Evolutionary conservation across 2,329 filamentous ascomycete genomes (phyloP).

Genomic region (Xylariaceae sp.): DNA sequence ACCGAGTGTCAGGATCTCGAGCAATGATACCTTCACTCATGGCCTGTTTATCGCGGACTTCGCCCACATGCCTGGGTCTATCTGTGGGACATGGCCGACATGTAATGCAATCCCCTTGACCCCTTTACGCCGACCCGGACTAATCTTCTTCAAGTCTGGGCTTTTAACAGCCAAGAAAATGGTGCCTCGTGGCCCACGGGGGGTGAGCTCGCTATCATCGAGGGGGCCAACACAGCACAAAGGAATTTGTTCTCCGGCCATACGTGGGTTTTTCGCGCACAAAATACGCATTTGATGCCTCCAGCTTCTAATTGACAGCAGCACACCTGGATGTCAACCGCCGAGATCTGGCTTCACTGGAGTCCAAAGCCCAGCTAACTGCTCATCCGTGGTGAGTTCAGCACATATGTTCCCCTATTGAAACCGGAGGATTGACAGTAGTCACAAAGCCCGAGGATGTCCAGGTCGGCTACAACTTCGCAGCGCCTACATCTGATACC

Average conservation of each 20-base stretch:
- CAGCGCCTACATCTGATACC: conserved; percentile 39
- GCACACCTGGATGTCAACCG: conserved; percentile 23
- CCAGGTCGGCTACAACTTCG: conserved; percentile 47
- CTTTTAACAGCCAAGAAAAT: conserved; percentile 37
- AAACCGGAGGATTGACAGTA: conserved; percentile 6
- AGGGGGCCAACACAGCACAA: conserved; percentile 61
- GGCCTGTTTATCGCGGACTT: conserved; percentile 70
- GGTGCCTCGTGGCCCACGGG: conserved; percentile 55
- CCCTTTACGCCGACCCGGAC: background rate
- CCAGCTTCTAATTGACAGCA: conserved; percentile 9
- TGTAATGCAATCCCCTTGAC: conserved; percentile 41
- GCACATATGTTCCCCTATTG: background rate
- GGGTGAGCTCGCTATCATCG: conserved; percentile 68
- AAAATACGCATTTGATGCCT: background rate
- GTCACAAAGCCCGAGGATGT: conserved; percentile 40
- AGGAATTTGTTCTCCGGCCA: conserved; percentile 60
- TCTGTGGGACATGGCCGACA: conserved; percentile 71
- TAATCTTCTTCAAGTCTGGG: conserved; percentile 45
- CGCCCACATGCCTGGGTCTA: conserved; percentile 65
- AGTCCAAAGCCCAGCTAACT: conserved; percentile 24
- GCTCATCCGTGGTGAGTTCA: conserved; percentile 27
- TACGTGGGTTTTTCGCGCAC: conserved; percentile 39
- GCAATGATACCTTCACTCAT: conserved; percentile 58
- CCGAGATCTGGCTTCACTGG: conserved; percentile 28
- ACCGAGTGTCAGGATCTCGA: conserved; percentile 62